Evolutionary conservation across 1,284 basidiomycete species (phyloP), one percentile per base, ranked within the genome.

Genomic region (Boletus mariae): DNA sequence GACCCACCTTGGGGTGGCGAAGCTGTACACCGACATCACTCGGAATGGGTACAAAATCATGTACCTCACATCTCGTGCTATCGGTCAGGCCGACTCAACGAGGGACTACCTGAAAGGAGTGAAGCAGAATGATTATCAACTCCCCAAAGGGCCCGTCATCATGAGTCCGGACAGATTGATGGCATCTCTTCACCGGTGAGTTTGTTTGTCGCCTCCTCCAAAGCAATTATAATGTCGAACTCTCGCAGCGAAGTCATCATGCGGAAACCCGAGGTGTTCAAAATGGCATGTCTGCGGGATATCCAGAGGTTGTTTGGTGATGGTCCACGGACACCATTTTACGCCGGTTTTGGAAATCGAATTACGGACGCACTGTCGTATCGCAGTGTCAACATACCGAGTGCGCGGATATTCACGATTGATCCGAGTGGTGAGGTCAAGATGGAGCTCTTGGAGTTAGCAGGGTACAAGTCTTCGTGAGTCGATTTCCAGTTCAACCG

Each of bases 201-300:
- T 64, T 12, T 25, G 17, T 46, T 50, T 7, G 23, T 26, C 17
- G 5, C 20, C 34, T 37, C 17, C 51, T 37, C 17, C 51, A 20
- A 17, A 38, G 5, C 34, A 13, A 40, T 35, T 12, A 12, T 43
- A 12, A 37, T 53, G 26, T 45, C 31, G 29, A 32, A 20, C 44
- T 23, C 42, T 43, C 9, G 41, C 59, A 94, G 93, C 4, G 94
- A 98, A 73, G 94, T 98, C n/a, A 95, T 98, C 64, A 90, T 97
- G 87, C 87, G 95, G 37, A 98, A 99, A 73, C 97, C 97, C 0
- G 97, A 99, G 69, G 84, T 99, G 29, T 99, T 99, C 82, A 99
- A 99, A 78, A 99, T 99, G 97, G 96, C 97, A 3, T 98, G 95
- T 73, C 74, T 99, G 59, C 81, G 95, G 37, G 97, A 99, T 71